Evolutionary conservation across 805 yeast genomes (phyloP).

Genomic region (Kockiozyma suomiensis): DNA sequence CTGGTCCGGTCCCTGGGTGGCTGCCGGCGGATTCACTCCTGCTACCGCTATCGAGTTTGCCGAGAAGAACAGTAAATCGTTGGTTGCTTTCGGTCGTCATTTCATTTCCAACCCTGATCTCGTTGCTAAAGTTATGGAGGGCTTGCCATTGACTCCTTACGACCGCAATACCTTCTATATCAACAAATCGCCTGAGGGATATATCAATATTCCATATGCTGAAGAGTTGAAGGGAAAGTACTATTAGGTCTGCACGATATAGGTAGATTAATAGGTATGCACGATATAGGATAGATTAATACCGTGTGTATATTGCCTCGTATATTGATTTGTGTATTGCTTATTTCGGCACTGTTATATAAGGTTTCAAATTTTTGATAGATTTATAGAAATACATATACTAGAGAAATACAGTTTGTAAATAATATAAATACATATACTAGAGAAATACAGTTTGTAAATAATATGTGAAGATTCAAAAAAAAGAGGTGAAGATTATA

Average conservation of each 20-base stretch:
- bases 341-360: no score
- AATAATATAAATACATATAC: no score
- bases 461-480: no score
- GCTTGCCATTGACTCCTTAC: conserved; percentile 48
- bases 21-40: conserved; percentile 35
- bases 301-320: no score
- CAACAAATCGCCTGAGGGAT: conserved; percentile 11
- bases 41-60: conserved; percentile 19
- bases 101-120: conserved; percentile 62
- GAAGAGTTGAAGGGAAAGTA: conserved; percentile 20
- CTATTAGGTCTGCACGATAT: not conserved
- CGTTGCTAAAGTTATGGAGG: conserved; percentile 49
- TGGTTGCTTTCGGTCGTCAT: conserved; percentile 52
- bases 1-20: conserved; percentile 29
- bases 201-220: conserved; percentile 12
- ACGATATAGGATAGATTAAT: no score
- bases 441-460: no score
- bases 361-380: no score
- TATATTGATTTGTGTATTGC: no score
- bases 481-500: no score
- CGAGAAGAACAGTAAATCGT: conserved; percentile 7
- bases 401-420: no score
- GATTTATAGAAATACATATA: no score
- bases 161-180: conserved; percentile 54
- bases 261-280: not conserved